phyloP scores from a whole-genome alignment of 495 filamentous ascomycete species.

The Xylaria scruposa region DNA sequence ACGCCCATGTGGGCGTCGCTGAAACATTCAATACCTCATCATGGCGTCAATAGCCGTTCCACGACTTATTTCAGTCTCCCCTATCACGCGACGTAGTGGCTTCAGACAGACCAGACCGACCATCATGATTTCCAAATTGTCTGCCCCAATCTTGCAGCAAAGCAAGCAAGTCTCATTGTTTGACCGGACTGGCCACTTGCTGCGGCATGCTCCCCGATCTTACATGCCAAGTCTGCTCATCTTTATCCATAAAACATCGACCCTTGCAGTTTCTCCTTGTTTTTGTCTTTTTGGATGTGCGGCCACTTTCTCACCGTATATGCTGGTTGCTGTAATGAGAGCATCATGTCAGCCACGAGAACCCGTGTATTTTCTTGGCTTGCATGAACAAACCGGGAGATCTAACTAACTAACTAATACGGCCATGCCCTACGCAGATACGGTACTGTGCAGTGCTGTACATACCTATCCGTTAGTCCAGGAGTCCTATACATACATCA shows the following conservation, averaged over 20 bases:
- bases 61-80: background rate
- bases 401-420: background rate
- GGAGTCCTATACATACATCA: background rate
- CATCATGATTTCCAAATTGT: background rate
- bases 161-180: background rate
- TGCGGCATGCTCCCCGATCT: conserved; percentile 9
- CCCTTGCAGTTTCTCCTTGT: conserved; percentile 14
- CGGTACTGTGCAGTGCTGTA: background rate
- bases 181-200: background rate
- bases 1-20: background rate
- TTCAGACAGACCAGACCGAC: background rate
- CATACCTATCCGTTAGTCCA: background rate
- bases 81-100: background rate
- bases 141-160: background rate
- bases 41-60: background rate
- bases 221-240: conserved; percentile 11
- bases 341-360: conserved; percentile 4
- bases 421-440: background rate
- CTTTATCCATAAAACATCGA: conserved; percentile 16
- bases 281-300: background rate
- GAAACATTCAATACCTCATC: background rate
- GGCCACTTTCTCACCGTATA: conserved; percentile 19
- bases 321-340: background rate
- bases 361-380: conserved; percentile 10
- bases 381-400: conserved; percentile 1